Evolutionary conservation across 768 basidiomycete genomes (phyloP), one percentile per base, ranked within the genome.

Genomic region (Dioszegia crocea): DNA sequence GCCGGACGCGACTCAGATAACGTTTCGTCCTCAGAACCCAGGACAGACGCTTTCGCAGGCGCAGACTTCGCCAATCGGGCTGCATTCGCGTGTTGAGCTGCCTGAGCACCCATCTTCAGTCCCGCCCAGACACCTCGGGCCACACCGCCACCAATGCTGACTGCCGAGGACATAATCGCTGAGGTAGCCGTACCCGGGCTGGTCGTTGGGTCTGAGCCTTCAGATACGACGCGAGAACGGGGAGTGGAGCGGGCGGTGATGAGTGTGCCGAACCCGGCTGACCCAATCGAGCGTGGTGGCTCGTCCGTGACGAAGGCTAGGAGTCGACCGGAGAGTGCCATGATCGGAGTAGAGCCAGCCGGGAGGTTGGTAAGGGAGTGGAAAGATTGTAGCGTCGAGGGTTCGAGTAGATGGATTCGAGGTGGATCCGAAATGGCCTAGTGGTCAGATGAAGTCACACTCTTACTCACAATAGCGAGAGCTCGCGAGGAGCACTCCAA

Each of bases 101-200:
- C 72, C 56, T 62, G 56, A 2, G 67, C 72, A 19, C 72, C 69
- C 61, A 65, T 64, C 45, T 67, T 71, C n/a, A 74, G 8, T 2
- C 72, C 72, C 24, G 72, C 72, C 72, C 72, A 74, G 5, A 74
- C 69, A 2, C 72, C 72, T 48, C 66, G 29, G 14, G 69, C 72
- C 1, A 69, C 69, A 8, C 63, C 69, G n/a, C 67, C 67, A 5
- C 72, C 70, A 24, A 74, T 65, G 39, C 61, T 65, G 0, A 67
- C 63, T 4, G 71, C 68, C 1, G 64, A 50, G 11, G 70, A 21
- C 1, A 69, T n/a, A 17, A 61, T 64, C 5, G 60, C 26, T n/a
- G 56, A 52, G n/a, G 56, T 24, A 5, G 45, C 38, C 3, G 46
- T 36, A 17, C 27, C 47, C 17, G 12, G 47, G 17, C 2, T 45